Base-by-base conservation (phyloP, 371 early-diverging fungal genomes). In the Smittium mucronatum region DNA sequence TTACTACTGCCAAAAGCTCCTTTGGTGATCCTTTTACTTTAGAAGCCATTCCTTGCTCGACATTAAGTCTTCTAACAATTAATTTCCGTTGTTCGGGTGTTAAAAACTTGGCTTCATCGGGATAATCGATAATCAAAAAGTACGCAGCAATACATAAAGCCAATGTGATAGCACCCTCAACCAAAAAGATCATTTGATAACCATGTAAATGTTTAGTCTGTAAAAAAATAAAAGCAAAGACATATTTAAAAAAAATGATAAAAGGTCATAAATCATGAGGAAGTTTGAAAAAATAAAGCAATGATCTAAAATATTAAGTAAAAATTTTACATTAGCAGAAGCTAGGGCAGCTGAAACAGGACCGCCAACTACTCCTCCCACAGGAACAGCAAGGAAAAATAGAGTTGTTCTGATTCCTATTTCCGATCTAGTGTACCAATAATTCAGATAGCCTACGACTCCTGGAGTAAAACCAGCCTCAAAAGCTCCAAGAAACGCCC, bases 401-500 rank as follows among this genome's bases (percentile, higher is more conserved):
- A 78, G 70, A 26, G 76, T 78, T 67, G 71, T 71, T 34, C 72
- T 72, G 35, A 66, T 72, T n/a, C 76, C 73, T 57, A 78, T 73
- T 57, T 69, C 60, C 15, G 68, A 64, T 5, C 75, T 69, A 34
- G 74, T 73, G 36, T 79, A 81, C 75, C 80, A 81, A 58, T 71
- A 73, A 28, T 74, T 71, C 31, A 81, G 72, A 47, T 73, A 80
- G 63, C 72, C 74, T 29, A 74, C 58, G 34, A 75, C 70, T 61
- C 81, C 81, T 0, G 87, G 86, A 65, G 80, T 78, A 34, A 85
- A 86, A 26, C 87, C 87, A 28, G 87, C 82, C 71, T 90, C 90
- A 16, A 85, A 75, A 31, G 85, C 72, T 33, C 89, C 89, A 25
- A 87, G 71, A 66, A 88, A 83, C 71, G 87, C 86, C 5, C 89